Percentiles rank a stretch among this genome's conserved stretches.
These are phyloP conservation scores for Fusarium oxysporum DNA, from an alignment of 2,329 filamentous ascomycete genomes.

Conservation along the genomic window DNA sequence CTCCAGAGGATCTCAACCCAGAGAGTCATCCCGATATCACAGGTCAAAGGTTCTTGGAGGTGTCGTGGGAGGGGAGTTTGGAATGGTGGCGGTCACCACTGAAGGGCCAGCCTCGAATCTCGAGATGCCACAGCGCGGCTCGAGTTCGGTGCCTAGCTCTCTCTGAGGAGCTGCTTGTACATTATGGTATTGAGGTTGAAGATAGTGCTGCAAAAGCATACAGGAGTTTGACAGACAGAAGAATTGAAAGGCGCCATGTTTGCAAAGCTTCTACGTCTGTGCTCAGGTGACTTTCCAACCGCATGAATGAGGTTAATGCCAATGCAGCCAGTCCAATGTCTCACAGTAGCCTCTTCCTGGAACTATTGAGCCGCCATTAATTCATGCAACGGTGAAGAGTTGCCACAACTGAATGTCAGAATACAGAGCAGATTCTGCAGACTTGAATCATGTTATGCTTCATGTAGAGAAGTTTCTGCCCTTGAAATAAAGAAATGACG, in stretches of 20 bases:
- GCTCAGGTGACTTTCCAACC: neutral
- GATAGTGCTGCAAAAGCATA: neutral
- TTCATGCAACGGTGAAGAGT: neutral
- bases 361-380: neutral
- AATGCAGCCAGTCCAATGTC: slow-evolving; percentile 9
- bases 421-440: neutral
- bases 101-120: neutral
- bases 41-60: neutral
- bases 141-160: neutral
- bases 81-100: neutral
- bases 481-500: slow-evolving; percentile 4
- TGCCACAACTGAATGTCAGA: neutral
- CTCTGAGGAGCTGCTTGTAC: neutral
- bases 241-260: neutral
- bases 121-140: neutral
- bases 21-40: neutral
- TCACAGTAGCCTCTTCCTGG: neutral
- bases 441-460: neutral
- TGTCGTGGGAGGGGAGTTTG: neutral
- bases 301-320: slow-evolving; percentile 7
- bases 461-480: neutral
- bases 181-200: neutral
- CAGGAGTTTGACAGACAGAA: no score
- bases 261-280: neutral
- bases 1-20: neutral